Evolutionary conservation across 2,329 filamentous ascomycete genomes (phyloP).

Genomic region (Delphinella strobiligena): DNA sequence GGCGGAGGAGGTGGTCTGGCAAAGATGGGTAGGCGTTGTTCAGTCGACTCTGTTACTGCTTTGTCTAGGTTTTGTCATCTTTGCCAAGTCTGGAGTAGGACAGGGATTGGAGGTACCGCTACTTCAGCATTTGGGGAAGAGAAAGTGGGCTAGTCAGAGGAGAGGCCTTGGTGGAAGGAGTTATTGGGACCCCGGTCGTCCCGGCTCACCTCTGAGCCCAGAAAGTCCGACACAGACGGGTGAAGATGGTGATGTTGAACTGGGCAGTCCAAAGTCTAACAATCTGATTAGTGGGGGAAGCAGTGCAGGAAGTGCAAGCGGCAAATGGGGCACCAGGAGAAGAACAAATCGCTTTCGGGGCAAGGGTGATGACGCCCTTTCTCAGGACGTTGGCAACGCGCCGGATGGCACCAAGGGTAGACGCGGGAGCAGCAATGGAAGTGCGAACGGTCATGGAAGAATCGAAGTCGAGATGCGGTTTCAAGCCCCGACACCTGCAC

Average conservation of each 20-base stretch:
- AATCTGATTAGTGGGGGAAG: not conserved
- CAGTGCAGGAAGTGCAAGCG: not conserved
- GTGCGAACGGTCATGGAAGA: too few relatives aligned
- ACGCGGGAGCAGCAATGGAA: not conserved
- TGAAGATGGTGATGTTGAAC: too few relatives aligned
- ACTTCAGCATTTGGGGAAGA: constrained; percentile 3
- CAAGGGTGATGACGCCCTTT: too few relatives aligned
- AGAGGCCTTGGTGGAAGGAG: too few relatives aligned
- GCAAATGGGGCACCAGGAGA: not conserved
- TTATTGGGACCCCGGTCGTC: too few relatives aligned
- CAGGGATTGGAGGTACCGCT: not conserved
- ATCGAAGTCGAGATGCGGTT: not conserved
- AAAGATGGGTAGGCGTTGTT: constrained; percentile 85
- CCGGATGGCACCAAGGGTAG: not conserved
- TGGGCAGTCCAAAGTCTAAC: not conserved
- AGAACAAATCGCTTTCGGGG: not conserved
- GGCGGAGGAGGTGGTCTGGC: constrained; percentile 76
- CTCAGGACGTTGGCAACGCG: not conserved
- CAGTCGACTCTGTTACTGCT: constrained; percentile 79
- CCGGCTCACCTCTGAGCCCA: not conserved
- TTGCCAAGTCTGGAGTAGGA: constrained; percentile 30
- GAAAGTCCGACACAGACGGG: not conserved
- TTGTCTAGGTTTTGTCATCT: constrained; percentile 78
- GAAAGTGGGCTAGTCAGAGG: not conserved
- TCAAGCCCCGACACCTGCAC: not conserved